Conservation (phyloP, 345 rosid species). For the Rhodomyrtus tomentosa region DNA sequence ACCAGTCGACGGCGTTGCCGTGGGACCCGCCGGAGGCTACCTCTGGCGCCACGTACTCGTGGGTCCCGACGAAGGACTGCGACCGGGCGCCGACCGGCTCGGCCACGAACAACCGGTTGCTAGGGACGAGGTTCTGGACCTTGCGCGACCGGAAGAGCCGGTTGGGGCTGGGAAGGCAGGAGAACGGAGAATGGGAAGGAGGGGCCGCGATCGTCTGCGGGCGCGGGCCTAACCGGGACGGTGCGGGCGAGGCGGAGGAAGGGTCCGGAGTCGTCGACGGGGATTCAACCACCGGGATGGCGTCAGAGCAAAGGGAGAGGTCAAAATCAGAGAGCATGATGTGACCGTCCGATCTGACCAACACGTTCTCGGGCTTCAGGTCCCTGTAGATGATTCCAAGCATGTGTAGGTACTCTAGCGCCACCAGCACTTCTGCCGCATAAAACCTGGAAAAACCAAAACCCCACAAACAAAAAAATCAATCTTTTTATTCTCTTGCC, state of each 20-base stretch:
- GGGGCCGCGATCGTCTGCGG: constrained; percentile 4
- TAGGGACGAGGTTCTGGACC: constrained; percentile 32
- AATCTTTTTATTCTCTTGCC: neutral
- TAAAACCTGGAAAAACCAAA: constrained; percentile 49
- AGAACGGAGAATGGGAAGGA: constrained; percentile 7
- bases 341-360: constrained; percentile 93
- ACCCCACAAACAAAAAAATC: neutral
- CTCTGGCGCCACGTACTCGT: constrained; percentile 92
- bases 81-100: constrained; percentile 90
- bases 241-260: constrained; percentile 7
- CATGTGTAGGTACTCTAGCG: constrained; percentile 94
- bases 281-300: constrained; percentile 79
- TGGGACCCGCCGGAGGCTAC: constrained; percentile 89
- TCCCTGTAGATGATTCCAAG: constrained; percentile 91
- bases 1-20: constrained; percentile 95
- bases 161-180: constrained; percentile 21
- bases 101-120: constrained; percentile 58
- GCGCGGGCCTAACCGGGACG: constrained; percentile 3
- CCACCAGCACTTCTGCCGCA: constrained; percentile 85
- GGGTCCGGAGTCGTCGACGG: constrained; percentile 29
- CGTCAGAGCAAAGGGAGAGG: constrained; percentile 69
- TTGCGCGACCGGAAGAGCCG: constrained; percentile 54
- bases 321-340: constrained; percentile 98
- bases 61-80: constrained; percentile 88
- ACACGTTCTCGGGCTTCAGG: constrained; percentile 85